A percentile compares a stretch with the other conserved stretches of the same genome.
Evolutionary conservation across 768 basidiomycete genomes (phyloP).

Genomic region (Tylopilus balloui): DNA sequence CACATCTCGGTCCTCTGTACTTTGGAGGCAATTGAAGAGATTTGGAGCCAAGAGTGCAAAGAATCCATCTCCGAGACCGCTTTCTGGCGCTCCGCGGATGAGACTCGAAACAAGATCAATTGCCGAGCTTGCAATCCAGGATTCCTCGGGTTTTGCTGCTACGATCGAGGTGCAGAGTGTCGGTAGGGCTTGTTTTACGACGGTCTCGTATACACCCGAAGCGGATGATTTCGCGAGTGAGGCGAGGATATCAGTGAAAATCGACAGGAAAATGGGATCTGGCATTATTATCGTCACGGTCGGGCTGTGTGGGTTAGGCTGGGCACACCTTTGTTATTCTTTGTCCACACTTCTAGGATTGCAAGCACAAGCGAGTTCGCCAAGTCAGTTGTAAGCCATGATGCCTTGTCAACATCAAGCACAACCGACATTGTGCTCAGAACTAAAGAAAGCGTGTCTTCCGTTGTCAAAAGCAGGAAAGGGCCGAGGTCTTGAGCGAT

Average conservation of each 20-base stretch:
- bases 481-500: constrained; percentile 82
- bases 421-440: constrained; percentile 82
- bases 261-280: constrained; percentile 89
- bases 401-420: constrained; percentile 65
- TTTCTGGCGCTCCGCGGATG: constrained; percentile 57
- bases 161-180: constrained; percentile 62
- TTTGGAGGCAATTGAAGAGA: constrained; percentile 64
- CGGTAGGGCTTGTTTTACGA: constrained; percentile 73
- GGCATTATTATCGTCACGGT: constrained; percentile 13
- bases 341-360: constrained; percentile 77
- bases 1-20: constrained; percentile 82
- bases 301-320: neutral
- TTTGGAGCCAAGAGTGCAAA: constrained; percentile 70
- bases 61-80: constrained; percentile 74
- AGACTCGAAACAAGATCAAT: constrained; percentile 78
- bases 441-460: constrained; percentile 85
- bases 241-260: constrained; percentile 75
- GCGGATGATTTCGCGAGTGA: constrained; percentile 61
- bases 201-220: constrained; percentile 60
- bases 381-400: constrained; percentile 67
- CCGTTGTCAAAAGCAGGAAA: constrained; percentile 72
- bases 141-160: constrained; percentile 54
- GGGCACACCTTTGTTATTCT: constrained; percentile 73
- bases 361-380: constrained; percentile 62
- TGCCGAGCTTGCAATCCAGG: constrained; percentile 74